Evolutionary conservation across 2,329 filamentous ascomycete genomes (phyloP), one percentile per base, ranked within the genome.

Genomic region (Phialophora tarda): DNA sequence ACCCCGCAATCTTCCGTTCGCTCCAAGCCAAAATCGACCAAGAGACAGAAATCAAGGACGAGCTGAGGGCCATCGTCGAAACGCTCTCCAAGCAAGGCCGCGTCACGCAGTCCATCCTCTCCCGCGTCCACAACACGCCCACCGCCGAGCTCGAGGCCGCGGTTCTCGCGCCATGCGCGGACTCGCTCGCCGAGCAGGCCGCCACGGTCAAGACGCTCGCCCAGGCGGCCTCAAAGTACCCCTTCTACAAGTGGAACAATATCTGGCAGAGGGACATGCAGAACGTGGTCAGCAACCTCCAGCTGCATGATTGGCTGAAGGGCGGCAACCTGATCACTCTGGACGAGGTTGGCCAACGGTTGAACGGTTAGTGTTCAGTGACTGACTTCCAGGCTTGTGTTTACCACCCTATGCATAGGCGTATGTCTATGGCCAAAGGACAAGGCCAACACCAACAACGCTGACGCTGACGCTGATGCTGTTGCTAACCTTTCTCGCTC

Each of bases 221-320:
- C 68, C 80, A 84, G 62, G 86, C 91, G 62, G 92, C 93, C 1
- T 93, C 92, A 28, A 85, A 91, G 77, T 90, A 96, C 74, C 94
- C 95, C 0, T 99, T 98, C 83, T 99, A 98, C 88, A 97, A 97
- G 85, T 97, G 96, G 82, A 97, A 97, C 79, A 82, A 84, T 64
- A 87, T 92, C 77, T 99, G 95, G 95, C 86, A 88, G 30, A 87
- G 92, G 65, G 88, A 91, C 74, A 82, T 97, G 62, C 94, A 98
- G 78, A 92, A 91, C 77, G 86, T 91, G 89, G 85, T 98, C 14
- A 92, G 93, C 61, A 92, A 92, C 32, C 84, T 93, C 72, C 81
- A 78, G 72, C 74, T 86, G 85, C 72, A 80, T 81, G 73, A 82
- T 79, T 75, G 83, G 80, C 38, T 83, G 79, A 72, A 83, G 84